Conservation (phyloP, 176 grass and related monocot species). For the maize (Zea mays) region Zm-B73-REFERENCE-NAM-5.0 NC_050097.1:1213501-1214000, state of each 20-base stretch:
- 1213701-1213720: constrained; percentile 52
- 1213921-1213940: background rate
- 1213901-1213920: too few relatives aligned
- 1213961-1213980: background rate
- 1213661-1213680: constrained; percentile 41
- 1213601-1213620: constrained; percentile 41
- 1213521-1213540: too few relatives aligned
- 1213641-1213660: constrained; percentile 58
- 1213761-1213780: background rate
- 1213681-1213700: constrained; percentile 25
- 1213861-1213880: too few relatives aligned
- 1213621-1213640: background rate
- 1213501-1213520: too few relatives aligned
- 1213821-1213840: too few relatives aligned
- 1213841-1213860: too few relatives aligned
- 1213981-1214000: background rate
- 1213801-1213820: background rate
- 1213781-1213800: background rate
- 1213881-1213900: too few relatives aligned
- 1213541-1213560: too few relatives aligned
- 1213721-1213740: constrained; percentile 27
- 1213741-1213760: background rate
- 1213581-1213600: constrained; percentile 41
- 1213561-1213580: constrained; percentile 49
- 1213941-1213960: constrained; percentile 15